A percentile compares a stretch with the other conserved stretches of the same genome.
Conservation (phyloP, 108 stramenopile species). For the Cyclostephanos tholiformis region DNA sequence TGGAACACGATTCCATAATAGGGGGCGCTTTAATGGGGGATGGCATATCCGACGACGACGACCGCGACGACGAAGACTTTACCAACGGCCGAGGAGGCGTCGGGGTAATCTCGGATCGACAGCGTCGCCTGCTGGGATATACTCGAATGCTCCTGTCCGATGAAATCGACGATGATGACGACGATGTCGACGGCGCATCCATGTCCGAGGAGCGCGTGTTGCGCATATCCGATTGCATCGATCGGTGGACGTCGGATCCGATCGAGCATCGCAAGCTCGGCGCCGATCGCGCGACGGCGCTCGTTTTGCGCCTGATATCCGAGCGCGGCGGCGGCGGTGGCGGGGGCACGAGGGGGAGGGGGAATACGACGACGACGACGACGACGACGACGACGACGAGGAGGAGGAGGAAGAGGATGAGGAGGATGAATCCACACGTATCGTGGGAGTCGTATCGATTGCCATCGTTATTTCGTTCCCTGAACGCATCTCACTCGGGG, state of each 20-base stretch:
- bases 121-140: too few species aligned
- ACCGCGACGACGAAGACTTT: too few species aligned
- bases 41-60: too few species aligned
- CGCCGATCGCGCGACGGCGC: constrained; percentile 31
- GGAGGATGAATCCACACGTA: constrained; percentile 20
- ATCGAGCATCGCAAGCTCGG: constrained; percentile 35
- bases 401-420: too few species aligned
- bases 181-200: not conserved
- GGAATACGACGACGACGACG: too few species aligned
- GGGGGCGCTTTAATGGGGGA: not conserved
- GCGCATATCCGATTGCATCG: constrained; percentile 31
- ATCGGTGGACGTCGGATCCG: constrained; percentile 22
- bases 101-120: too few species aligned
- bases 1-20: not conserved
- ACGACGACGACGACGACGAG: too few species aligned
- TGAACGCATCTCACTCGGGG: constrained; percentile 18
- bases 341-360: too few species aligned
- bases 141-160: too few species aligned
- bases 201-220: constrained; percentile 17
- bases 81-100: too few species aligned
- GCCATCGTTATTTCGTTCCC: constrained; percentile 13
- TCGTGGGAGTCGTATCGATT: constrained; percentile 28
- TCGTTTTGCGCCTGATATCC: constrained; percentile 34
- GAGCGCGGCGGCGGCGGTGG: constrained; percentile 37
- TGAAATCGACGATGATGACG: too few species aligned